Evolutionary conservation across 2,329 filamentous ascomycete genomes (phyloP).

Genomic region (Sarocladiaceae sp.): DNA sequence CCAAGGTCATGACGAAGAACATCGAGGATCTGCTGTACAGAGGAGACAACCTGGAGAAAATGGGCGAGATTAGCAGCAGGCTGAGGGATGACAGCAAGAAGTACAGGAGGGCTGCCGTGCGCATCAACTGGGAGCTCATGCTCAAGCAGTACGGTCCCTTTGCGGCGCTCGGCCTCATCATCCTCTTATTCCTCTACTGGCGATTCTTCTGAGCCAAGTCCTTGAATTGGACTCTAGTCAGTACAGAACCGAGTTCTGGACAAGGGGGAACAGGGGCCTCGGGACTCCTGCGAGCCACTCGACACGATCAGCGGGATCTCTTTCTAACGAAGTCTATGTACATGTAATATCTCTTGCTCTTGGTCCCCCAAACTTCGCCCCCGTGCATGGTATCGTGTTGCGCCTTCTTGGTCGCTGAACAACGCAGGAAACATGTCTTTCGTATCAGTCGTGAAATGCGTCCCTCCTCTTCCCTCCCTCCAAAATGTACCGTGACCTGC

Average conservation of each 20-base stretch:
- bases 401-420: not conserved
- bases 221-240: not conserved
- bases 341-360: constrained; percentile 1
- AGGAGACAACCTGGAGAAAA: constrained; percentile 88
- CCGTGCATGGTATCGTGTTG: not conserved
- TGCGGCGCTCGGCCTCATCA: constrained; percentile 71
- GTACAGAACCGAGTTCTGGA: too few species aligned
- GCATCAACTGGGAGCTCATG: constrained; percentile 97
- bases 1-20: constrained; percentile 99
- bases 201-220: constrained; percentile 66
- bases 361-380: not conserved
- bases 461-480: too few species aligned
- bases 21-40: constrained; percentile 96
- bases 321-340: constrained; percentile 11
- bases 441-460: constrained; percentile 4
- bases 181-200: constrained; percentile 85
- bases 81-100: constrained; percentile 90
- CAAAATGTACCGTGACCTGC: too few species aligned
- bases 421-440: not conserved
- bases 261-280: too few species aligned
- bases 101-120: constrained; percentile 84
- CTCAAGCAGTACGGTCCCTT: constrained; percentile 96
- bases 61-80: constrained; percentile 89
- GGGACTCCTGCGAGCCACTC: too few species aligned
- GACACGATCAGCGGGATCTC: constrained; percentile 9